phyloP scores from a whole-genome alignment of 1,284 basidiomycete genomes.

The Melampsora larici-populina region DNA sequence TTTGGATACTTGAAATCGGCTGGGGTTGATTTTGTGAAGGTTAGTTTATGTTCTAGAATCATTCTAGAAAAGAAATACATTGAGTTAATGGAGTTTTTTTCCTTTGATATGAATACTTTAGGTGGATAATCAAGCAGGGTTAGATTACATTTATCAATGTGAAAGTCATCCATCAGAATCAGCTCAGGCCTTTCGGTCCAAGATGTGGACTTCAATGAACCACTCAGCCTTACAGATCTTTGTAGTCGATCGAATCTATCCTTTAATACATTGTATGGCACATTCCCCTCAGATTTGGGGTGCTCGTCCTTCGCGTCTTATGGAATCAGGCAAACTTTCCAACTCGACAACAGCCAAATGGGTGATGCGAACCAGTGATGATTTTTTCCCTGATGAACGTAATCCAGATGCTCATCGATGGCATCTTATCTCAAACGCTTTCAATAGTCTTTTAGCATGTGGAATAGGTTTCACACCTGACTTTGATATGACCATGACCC shows the following conservation, averaged over 20 bases:
- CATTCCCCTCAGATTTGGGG: constrained; percentile 9
- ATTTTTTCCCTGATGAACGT: constrained; percentile 17
- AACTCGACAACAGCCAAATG: background rate
- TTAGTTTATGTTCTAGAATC: background rate
- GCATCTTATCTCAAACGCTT: constrained; percentile 27
- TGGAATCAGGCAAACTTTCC: background rate
- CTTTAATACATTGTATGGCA: constrained; percentile 19
- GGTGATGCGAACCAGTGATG: constrained; percentile 25
- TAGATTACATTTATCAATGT: constrained; percentile 11
- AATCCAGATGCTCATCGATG: constrained; percentile 16
- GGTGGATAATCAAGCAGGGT: constrained; percentile 35
- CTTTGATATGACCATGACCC: constrained; percentile 33
- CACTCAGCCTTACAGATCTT: background rate
- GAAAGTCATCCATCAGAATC: constrained; percentile 20
- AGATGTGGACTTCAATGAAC: background rate
- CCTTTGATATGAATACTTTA: too few relatives aligned
- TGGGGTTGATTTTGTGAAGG: constrained; percentile 30
- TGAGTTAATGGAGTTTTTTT: too few relatives aligned
- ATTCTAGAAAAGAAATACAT: too few relatives aligned
- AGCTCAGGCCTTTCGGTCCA: background rate
- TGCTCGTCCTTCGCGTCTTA: background rate
- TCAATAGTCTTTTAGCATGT: constrained; percentile 2
- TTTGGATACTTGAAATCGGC: constrained; percentile 3
- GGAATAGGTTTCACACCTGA: constrained; percentile 12
- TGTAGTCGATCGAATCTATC: background rate